These are phyloP conservation scores for Alternaria longipes DNA, from an alignment of 2,329 filamentous ascomycete genomes.

Conservation along the genomic window DNA sequence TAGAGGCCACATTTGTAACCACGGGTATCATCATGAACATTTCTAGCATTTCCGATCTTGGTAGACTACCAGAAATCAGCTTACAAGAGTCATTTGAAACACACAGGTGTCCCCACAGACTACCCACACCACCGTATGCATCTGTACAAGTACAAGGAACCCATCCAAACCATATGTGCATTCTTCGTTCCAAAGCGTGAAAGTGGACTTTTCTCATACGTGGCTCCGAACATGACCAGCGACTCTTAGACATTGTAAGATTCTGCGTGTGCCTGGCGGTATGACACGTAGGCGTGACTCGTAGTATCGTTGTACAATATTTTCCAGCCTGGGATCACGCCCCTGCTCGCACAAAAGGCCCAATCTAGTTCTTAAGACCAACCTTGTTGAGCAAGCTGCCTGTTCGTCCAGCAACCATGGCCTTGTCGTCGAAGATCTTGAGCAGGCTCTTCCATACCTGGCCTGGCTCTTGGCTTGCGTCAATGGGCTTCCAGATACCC, in stretches of 20 bases:
- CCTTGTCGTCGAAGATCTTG: conserved; percentile 76
- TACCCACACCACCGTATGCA: conserved; percentile 20
- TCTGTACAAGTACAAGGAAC: conserved; percentile 42
- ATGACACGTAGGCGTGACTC: conserved; percentile 11
- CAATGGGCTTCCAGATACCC: conserved; percentile 94
- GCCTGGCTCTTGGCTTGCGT: conserved; percentile 94
- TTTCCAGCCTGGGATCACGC: conserved; percentile 2
- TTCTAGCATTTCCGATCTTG: conserved; percentile 9
- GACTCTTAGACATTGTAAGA: not conserved
- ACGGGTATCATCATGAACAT: conserved; percentile 7
- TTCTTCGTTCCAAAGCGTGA: conserved; percentile 24
- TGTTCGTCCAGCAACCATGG: conserved; percentile 49
- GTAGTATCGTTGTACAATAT: conserved; percentile 10
- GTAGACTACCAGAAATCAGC: conserved; percentile 4
- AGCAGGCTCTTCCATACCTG: conserved; percentile 95
- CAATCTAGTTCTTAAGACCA: conserved; percentile 60
- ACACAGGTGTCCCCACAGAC: conserved; percentile 4
- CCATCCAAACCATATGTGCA: conserved; percentile 28
- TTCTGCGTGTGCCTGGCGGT: conserved; percentile 2
- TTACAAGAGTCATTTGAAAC: conserved; percentile 1
- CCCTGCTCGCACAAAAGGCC: not conserved
- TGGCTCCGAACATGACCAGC: conserved; percentile 7
- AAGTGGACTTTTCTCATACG: conserved; percentile 14
- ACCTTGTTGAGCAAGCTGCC: conserved; percentile 63
- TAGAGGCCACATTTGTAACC: not conserved